phyloP scores from a whole-genome alignment of 1,139 yeast species.

The Tardiomyces blankii region DNA sequence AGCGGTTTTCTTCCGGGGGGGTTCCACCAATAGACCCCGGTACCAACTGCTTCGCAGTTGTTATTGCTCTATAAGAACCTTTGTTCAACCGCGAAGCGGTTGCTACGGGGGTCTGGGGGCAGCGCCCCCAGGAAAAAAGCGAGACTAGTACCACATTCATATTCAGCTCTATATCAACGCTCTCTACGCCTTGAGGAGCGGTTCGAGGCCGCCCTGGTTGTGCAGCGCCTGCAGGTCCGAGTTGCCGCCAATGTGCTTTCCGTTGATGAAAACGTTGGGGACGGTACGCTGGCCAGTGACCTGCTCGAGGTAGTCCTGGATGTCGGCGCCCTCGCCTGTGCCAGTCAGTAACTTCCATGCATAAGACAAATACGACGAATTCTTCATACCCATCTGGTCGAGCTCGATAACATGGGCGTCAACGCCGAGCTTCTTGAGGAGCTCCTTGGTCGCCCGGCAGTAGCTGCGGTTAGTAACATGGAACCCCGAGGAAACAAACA shows the following conservation, averaged over 20 bases:
- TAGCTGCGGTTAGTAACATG: slow-evolving; percentile 20
- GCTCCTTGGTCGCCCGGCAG: slow-evolving; percentile 21
- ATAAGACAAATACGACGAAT: slow-evolving; percentile 1
- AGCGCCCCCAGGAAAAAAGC: no score
- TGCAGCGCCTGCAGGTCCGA: slow-evolving; percentile 61
- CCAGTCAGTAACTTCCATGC: neutral
- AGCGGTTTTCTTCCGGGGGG: no score
- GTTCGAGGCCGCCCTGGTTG: slow-evolving; percentile 15
- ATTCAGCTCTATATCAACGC: no score
- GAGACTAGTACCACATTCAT: no score
- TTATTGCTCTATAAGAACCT: no score
- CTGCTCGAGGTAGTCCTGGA: slow-evolving; percentile 68
- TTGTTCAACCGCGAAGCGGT: no score
- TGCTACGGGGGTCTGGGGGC: no score
- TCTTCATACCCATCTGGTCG: slow-evolving; percentile 9
- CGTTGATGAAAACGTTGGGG: slow-evolving; percentile 83
- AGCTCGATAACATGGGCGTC: slow-evolving; percentile 18
- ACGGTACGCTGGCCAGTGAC: slow-evolving; percentile 88
- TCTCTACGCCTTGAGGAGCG: slow-evolving; percentile 11
- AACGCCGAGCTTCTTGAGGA: slow-evolving; percentile 14
- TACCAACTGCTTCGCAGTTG: no score
- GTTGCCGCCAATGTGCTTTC: slow-evolving; percentile 92
- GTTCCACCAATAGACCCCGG: no score
- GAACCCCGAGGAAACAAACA: slow-evolving; percentile 6
- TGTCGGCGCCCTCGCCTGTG: slow-evolving; percentile 43